Evolutionary conservation across 225 moss, liverwort and hornwort species (phyloP), one percentile per base, ranked within the genome.

Genomic region (Thuidium tamariscinum): DNA sequence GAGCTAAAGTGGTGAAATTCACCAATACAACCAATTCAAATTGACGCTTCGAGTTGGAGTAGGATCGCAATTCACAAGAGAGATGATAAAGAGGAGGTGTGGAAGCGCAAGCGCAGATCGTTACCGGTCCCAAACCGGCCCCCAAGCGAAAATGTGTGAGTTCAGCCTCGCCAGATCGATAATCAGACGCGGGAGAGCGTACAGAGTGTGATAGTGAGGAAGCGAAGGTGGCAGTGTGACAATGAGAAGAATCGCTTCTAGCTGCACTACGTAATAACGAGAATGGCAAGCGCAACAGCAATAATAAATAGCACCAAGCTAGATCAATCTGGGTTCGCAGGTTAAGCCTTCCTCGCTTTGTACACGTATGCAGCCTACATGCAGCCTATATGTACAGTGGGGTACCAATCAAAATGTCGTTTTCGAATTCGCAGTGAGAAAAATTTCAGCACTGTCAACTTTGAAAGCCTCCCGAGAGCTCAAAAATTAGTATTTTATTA

Each of bases 131-230:
- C 30, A 6, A 6, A n/a, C n/a, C n/a, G 44, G 9, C 44, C 44
- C 9, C 44, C 7, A 44, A 44, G 41, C 8, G 3, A 41, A 42
- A 2, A 41, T 26, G 26, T 5, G 42, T 69, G 26, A 69, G 8
- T 5, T 1, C 26, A 70, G 26, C 9, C 70, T 70, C 9, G 9
- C 9, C 9, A 70, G 16, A 42, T 44, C 6, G 6, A 44, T 16
- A 44, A 27, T 9, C 5, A 9, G 18, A 16, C 5, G 0, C 0
- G 27, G 27, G 42, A 16, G 25, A 25, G 4, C 10, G 8, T 22
- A 42, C 5, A 71, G 42, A 70, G 16, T 27, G 42, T 42, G 42
- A 26, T 2, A 14, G 68, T 39, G 13, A 22, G 23, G 4, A 7
- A 39, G 23, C 6, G 8, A 68, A 68, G 39, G 67, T 67, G 68